Evolutionary conservation across 2,329 filamentous ascomycete species (phyloP), one percentile per base, ranked within the genome.

Genomic region (Phyllosticta ampelicida): DNA sequence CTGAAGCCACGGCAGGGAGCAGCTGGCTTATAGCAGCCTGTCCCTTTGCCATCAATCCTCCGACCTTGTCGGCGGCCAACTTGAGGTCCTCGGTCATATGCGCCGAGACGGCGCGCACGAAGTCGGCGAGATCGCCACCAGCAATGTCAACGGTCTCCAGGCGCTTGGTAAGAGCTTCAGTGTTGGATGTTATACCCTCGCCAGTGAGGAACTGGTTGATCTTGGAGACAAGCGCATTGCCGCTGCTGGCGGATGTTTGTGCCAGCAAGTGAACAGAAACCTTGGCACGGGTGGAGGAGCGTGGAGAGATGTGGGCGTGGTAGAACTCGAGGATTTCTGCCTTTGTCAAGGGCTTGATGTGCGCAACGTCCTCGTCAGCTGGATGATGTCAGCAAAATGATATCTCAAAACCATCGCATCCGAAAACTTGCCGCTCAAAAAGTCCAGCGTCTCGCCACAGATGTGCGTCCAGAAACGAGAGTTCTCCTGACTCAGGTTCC

Each of bases 401-500:
- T 26, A 30, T 21, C 20, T 16, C 48, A 48, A 18, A 19, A 51
- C n/a, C 28, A 13, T 16, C 54, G 23, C n/a, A 19, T 49, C 2
- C 44, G 8, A 30, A 13, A 48, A 77, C 82, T 71, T 78, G 90
- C 92, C 83, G 69, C 87, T 84, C 66, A 90, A 80, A 72, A 97
- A 99, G 71, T 96, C 90, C 70, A 91, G 95, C 64, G 86, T 89
- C 69, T 96, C 91, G 55, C 81, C 87, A 54, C 83, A 82, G 64
- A 99, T 89, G 67, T 96, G 89, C 54, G 79, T 80, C 91, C 90
- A 96, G 69, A 95, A 86, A 51, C 89, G 81, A 58, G 79, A 81
- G 5, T 86, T 90, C 74, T 99, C 94, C 63, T 92, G 87, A 60
- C 86, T 82, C 52, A 99, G 76, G 64, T 96, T 97, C 79, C 96